Conservation (phyloP, 495 filamentous ascomycete genomes). For the Chaetomidium leptoderma region DNA sequence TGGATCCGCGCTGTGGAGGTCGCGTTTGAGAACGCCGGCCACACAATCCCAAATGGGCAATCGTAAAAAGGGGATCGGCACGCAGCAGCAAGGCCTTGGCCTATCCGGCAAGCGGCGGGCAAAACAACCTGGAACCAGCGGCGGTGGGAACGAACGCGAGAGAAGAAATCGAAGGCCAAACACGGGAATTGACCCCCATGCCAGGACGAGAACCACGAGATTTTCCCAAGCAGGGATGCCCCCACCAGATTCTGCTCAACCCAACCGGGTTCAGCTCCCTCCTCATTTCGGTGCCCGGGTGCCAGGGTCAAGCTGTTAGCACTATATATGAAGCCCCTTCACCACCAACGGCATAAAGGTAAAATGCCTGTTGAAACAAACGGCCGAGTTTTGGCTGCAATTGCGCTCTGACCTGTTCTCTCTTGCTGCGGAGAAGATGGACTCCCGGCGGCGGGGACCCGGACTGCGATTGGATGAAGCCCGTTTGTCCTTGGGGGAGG, state of each 20-base stretch:
- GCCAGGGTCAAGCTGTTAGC: background rate
- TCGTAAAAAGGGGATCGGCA: constrained; percentile 3
- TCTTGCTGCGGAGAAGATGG: no score
- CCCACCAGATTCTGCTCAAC: background rate
- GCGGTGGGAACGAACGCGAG: no score
- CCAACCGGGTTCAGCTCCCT: background rate
- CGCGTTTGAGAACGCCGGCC: constrained; percentile 1
- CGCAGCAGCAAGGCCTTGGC: background rate
- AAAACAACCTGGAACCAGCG: no score
- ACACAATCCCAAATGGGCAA: background rate
- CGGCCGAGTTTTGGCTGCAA: no score
- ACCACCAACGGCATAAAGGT: background rate
- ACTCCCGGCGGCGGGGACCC: no score
- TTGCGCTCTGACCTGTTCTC: no score
- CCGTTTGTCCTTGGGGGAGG: no score
- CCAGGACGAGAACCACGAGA: background rate
- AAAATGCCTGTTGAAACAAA: background rate
- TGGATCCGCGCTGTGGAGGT: constrained; percentile 1
- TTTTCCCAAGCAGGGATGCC: background rate
- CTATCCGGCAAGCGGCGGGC: background rate
- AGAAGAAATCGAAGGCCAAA: background rate
- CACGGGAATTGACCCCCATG: background rate
- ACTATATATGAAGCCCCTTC: background rate
- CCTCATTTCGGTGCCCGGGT: background rate
- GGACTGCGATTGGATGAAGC: no score